phyloP scores from a whole-genome alignment of 257 asterid species.

The Ligustrum vulgare region DNA sequence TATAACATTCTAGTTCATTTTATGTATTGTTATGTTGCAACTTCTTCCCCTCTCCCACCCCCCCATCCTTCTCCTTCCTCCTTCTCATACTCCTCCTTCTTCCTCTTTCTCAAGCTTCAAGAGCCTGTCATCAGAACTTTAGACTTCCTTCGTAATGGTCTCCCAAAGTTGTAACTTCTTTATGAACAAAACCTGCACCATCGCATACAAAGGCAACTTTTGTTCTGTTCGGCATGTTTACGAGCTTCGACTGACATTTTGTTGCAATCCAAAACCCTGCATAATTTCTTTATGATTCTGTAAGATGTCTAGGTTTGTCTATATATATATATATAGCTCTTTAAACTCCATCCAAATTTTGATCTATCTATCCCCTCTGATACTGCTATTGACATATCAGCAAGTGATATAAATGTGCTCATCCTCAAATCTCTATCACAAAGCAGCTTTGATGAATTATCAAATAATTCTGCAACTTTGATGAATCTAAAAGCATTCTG shows the following conservation, averaged over 20 bases:
- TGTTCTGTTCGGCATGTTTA: no score
- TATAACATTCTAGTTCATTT: no score
- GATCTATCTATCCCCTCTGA: constrained; percentile 34
- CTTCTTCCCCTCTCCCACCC: no score
- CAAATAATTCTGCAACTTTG: constrained; percentile 53
- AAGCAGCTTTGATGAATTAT: constrained; percentile 56
- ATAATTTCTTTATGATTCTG: constrained; percentile 56
- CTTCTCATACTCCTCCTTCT: no score
- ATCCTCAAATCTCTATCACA: constrained; percentile 52
- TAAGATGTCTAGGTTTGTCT: constrained; percentile 63
- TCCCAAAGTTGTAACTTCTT: no score
- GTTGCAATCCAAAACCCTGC: constrained; percentile 61
- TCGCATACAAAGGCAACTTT: no score
- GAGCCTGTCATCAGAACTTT: no score
- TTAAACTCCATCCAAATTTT: constrained; percentile 52
- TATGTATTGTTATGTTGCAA: background rate
- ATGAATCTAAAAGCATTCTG: constrained; percentile 28
- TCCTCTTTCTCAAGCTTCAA: no score
- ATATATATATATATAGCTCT: constrained; percentile 67
- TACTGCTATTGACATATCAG: constrained; percentile 49
- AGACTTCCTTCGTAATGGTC: no score
- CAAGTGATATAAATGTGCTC: constrained; percentile 30
- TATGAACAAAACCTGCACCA: no score
- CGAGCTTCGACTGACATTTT: no score
- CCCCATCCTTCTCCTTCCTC: no score